Percentiles rank a stretch among this genome's conserved stretches.
Evolutionary conservation across 176 grass and related monocot species (phyloP).

Genomic region (Chloris gayana): DNA sequence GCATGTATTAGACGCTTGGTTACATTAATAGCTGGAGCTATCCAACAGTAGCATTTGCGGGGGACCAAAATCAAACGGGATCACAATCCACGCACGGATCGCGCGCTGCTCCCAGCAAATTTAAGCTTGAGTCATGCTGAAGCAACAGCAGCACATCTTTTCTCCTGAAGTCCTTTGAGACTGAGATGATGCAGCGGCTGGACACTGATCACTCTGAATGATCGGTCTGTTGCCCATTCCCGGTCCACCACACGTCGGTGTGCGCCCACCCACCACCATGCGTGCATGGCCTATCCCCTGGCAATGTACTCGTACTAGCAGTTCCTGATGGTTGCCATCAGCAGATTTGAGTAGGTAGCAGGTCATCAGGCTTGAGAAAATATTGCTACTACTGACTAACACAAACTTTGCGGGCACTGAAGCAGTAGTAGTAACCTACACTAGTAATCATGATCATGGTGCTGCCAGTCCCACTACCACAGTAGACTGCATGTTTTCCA

Average conservation of each 20-base stretch:
- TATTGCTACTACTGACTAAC: neutral
- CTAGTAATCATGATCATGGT: neutral
- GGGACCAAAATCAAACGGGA: neutral
- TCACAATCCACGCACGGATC: neutral
- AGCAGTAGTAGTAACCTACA: neutral
- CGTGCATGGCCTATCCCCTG: no score
- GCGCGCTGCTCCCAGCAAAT: neutral
- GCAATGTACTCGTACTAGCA: no score
- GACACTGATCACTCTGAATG: neutral
- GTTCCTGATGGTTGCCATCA: no score
- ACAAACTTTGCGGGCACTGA: neutral
- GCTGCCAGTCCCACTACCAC: neutral
- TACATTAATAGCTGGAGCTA: neutral
- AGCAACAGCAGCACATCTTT: neutral
- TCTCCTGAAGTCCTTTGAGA: neutral
- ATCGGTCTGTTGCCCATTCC: neutral
- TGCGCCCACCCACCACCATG: no score
- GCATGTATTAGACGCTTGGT: neutral
- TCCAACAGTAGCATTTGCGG: neutral
- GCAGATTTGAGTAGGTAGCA: neutral
- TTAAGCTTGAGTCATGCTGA: neutral
- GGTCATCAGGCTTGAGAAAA: neutral
- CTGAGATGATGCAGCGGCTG: neutral
- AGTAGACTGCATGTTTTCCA: neutral
- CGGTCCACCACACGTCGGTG: neutral